Conservation (phyloP, 345 rosid genomes). For the Gossypium rotundifolium region DNA sequence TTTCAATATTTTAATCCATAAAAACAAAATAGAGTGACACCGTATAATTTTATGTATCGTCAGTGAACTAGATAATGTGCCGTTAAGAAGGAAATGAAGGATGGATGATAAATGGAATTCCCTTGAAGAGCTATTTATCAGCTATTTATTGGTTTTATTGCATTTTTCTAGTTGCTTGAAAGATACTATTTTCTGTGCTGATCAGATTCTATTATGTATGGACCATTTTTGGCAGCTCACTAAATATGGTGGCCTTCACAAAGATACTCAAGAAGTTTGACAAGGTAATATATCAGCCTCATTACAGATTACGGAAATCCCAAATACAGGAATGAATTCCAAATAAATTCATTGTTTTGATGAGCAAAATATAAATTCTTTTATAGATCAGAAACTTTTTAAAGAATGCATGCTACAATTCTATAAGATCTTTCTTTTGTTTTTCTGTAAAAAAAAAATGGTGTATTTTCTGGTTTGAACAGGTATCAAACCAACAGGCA, state of each 20-base stretch:
- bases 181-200: neutral
- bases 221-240: slow-evolving; percentile 48
- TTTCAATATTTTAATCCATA: neutral
- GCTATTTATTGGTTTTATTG: neutral
- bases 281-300: slow-evolving; percentile 47
- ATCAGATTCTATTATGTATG: slow-evolving; percentile 12
- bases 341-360: neutral
- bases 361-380: neutral
- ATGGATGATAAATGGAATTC: neutral
- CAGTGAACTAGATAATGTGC: too few species aligned
- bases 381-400: neutral
- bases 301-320: neutral
- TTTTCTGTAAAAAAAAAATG: neutral
- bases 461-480: slow-evolving; percentile 9
- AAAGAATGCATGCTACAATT: neutral
- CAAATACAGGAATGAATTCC: neutral
- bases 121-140: neutral
- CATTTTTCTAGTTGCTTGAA: neutral
- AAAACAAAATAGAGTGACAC: too few species aligned
- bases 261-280: slow-evolving; percentile 95
- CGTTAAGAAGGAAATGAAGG: neutral
- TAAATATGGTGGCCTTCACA: slow-evolving; percentile 79
- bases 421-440: neutral
- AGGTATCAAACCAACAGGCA: slow-evolving; percentile 83
- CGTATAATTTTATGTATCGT: too few species aligned